phyloP scores from a whole-genome alignment of 139 green algal species.

The Spirogloea muscicola region DNA sequence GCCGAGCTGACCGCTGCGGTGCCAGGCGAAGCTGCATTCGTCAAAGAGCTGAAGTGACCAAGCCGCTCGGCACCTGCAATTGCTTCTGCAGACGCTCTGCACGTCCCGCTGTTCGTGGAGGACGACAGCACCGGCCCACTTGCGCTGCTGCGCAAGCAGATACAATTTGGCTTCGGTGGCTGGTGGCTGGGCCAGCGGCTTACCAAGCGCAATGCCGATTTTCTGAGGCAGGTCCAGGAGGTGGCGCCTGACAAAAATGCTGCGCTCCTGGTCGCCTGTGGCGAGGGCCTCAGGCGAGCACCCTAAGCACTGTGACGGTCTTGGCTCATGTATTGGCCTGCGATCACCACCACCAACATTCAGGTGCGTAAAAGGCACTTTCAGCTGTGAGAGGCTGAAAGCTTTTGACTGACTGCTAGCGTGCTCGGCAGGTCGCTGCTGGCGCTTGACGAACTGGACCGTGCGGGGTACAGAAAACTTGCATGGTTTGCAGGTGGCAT shows the following conservation, averaged over 20 bases:
- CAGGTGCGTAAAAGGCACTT: too few relatives aligned
- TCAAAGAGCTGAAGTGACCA: too few relatives aligned
- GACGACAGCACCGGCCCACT: neutral
- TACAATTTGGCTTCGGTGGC: slow-evolving; percentile 16
- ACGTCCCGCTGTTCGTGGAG: slow-evolving; percentile 30
- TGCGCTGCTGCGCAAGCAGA: slow-evolving; percentile 3
- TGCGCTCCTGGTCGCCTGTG: neutral
- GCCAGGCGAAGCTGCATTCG: too few relatives aligned
- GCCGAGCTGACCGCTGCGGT: too few relatives aligned
- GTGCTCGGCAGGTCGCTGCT: slow-evolving; percentile 36
- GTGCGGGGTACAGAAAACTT: slow-evolving; percentile 9
- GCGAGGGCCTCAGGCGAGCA: slow-evolving; percentile 12
- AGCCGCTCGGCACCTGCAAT: too few relatives aligned
- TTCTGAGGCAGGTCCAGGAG: neutral
- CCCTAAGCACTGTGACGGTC: neutral
- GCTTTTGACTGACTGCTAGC: too few relatives aligned
- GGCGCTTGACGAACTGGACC: slow-evolving; percentile 24
- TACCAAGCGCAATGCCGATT: slow-evolving; percentile 9
- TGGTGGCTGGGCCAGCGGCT: slow-evolving; percentile 25
- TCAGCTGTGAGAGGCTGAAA: too few relatives aligned
- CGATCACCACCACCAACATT: too few relatives aligned
- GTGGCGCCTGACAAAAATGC: neutral
- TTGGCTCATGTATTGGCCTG: too few relatives aligned
- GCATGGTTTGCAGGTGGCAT: slow-evolving; percentile 22
- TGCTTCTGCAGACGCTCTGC: slow-evolving; percentile 12